Evolutionary conservation across 2,329 filamentous ascomycete species (phyloP).

Genomic region (Kalaharituber pfeilii): DNA sequence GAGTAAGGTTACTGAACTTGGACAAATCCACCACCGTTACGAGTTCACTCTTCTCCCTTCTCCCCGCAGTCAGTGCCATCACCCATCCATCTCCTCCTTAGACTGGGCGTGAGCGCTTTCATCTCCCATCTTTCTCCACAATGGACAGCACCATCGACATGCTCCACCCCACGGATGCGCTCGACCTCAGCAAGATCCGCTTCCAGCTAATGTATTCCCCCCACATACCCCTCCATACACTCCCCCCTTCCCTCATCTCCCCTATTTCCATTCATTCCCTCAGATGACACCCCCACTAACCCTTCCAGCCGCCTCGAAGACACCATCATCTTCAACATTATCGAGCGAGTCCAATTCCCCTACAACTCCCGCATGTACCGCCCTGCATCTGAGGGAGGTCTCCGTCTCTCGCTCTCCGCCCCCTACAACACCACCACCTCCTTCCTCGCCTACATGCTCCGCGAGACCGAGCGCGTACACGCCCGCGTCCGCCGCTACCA

Average conservation of each 20-base stretch:
- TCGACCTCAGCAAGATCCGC: conserved; percentile 81
- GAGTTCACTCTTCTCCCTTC: no score
- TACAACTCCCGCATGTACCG: conserved; percentile 78
- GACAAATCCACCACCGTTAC: no score
- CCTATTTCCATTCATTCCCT: conserved; percentile 2
- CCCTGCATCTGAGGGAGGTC: conserved; percentile 8
- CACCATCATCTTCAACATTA: conserved; percentile 91
- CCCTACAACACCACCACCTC: conserved; percentile 44
- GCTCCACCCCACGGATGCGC: conserved; percentile 62
- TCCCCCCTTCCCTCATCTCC: conserved; percentile 8
- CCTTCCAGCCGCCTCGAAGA: conserved; percentile 70
- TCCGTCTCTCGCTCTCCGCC: conserved; percentile 59
- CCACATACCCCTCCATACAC: conserved; percentile 13
- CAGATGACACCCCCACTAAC: conserved; percentile 11
- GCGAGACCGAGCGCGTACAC: conserved; percentile 77
- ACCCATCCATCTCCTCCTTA: no score
- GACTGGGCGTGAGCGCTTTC: no score
- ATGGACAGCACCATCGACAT: conserved; percentile 92
- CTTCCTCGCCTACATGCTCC: conserved; percentile 87
- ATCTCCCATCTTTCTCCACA: conserved; percentile 13
- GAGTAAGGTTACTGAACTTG: no score
- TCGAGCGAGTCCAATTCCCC: conserved; percentile 95
- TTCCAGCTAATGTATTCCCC: conserved; percentile 64
- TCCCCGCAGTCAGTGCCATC: no score
- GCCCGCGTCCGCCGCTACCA: conserved; percentile 89